A percentile compares a stretch with the other conserved stretches of the same genome.
Conservation (phyloP, 768 basidiomycete genomes). For the Boletus rex-veris region DNA sequence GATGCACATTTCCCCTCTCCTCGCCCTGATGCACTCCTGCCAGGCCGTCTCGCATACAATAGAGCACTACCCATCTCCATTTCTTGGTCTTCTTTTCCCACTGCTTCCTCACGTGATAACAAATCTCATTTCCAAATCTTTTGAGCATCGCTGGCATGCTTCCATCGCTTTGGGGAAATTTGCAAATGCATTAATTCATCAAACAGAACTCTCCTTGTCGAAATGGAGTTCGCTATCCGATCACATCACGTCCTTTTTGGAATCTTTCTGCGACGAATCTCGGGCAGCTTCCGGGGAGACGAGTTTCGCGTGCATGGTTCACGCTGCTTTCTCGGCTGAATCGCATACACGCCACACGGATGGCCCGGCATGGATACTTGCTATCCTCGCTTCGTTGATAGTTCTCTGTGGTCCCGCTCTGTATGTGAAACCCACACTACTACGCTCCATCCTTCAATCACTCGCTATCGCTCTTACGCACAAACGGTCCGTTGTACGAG, state of each 20-base stretch:
- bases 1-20: background rate
- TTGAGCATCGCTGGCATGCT: slow-evolving; percentile 20
- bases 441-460: slow-evolving; percentile 38
- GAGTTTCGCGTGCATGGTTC: slow-evolving; percentile 28
- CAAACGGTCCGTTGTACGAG: slow-evolving; percentile 33
- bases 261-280: slow-evolving; percentile 12
- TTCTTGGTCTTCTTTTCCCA: slow-evolving; percentile 18
- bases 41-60: slow-evolving; percentile 27
- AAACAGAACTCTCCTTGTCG: slow-evolving; percentile 30
- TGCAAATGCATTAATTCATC: slow-evolving; percentile 27
- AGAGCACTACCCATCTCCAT: slow-evolving; percentile 10
- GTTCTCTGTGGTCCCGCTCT: slow-evolving; percentile 43
- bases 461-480: slow-evolving; percentile 35
- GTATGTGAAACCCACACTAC: slow-evolving; percentile 37
- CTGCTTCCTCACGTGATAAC: slow-evolving; percentile 21
- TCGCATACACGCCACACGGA: slow-evolving; percentile 17
- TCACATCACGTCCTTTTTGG: slow-evolving; percentile 26
- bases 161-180: slow-evolving; percentile 23
- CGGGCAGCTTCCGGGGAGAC: background rate
- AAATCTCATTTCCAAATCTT: slow-evolving; percentile 12
- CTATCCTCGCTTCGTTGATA: slow-evolving; percentile 44
- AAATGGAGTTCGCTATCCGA: slow-evolving; percentile 27
- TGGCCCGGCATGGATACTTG: slow-evolving; percentile 43
- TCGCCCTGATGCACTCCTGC: slow-evolving; percentile 2
- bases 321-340: slow-evolving; percentile 25